Base-by-base conservation (phyloP, 345 rosid species). In the Ceriops decandra region DNA sequence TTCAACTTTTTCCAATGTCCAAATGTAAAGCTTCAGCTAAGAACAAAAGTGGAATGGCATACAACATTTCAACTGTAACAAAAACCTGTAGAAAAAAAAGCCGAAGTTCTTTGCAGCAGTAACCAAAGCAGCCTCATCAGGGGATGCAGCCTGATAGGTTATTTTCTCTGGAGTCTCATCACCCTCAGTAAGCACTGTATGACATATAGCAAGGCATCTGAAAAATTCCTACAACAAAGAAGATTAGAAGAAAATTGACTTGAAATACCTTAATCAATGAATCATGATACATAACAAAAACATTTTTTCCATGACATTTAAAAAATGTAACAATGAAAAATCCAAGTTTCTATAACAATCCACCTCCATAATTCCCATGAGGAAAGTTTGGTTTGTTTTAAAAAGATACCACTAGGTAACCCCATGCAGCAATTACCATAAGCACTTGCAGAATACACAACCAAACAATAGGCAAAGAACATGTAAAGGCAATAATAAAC, bases 121-220 rank as follows among this genome's bases (percentile, higher is more conserved):
- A 80, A 95, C 99, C 81, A 89, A 76, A 69, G 99, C 99, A 79
- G 98, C 89, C 81, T 92, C 99, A 86, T 95, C 98, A 24, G 99
- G 99, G 60, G 99, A 95, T 77, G 99, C 99, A 71, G 99, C 98
- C 86, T 92, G 99, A 83, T 95, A 95, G 32, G 74, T 84, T 68
- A 92, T 88, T 76, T 85, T 95, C 62, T 90, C 99, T 42, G 98
- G 97, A 75, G 95, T 84, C 70, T 88, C 97, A 24, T 92, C 98
- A 60, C 99, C 99, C 89, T 92, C 98, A 67, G 99, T 92, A 78
- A 92, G 96, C 35, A 95, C 99, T 46, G 99, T 95, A 77, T 95
- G 99, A 79, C 99, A 92, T 63, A 95, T 87, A 75, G 99, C 99
- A 68, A 95, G 97, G 75, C 99, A 95, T 84, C 99, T 84, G 79